Evolutionary conservation across 108 stramenopile genomes (phyloP).

Genomic region (Aurantiochytrium sp.): DNA sequence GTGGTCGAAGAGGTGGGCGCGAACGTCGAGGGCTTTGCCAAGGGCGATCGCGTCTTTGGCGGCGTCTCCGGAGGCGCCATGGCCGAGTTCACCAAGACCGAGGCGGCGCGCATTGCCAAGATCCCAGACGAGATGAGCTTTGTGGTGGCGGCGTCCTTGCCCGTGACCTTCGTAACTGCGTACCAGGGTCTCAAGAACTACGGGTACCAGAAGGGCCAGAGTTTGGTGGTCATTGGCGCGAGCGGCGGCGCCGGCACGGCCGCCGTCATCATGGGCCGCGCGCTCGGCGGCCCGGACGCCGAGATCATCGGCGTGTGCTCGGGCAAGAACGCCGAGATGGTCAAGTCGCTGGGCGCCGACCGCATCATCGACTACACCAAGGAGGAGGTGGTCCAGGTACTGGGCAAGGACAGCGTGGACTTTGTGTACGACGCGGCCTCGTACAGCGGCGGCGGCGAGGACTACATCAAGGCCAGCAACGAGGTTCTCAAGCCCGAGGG

Average conservation of each 20-base stretch:
- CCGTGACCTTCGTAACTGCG: background rate
- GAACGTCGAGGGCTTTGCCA: background rate
- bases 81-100: background rate
- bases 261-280: background rate
- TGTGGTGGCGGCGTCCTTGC: background rate
- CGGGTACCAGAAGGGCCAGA: background rate
- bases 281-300: background rate
- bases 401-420: background rate
- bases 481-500: background rate
- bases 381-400: background rate
- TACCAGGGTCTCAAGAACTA: background rate
- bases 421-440: constrained; percentile 9
- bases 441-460: background rate
- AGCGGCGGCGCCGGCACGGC: constrained; percentile 15
- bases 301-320: constrained; percentile 2
- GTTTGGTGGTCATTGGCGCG: background rate
- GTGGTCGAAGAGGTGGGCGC: constrained; percentile 3
- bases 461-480: background rate
- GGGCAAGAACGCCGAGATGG: background rate
- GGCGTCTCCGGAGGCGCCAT: background rate
- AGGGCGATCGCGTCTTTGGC: constrained; percentile 23
- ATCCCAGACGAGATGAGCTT: background rate
- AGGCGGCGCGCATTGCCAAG: background rate
- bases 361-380: constrained; percentile 5
- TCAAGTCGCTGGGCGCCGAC: constrained; percentile 23